phyloP scores from a whole-genome alignment of 495 filamentous ascomycete genomes.

The Hyphodiscus hymeniophilus region DNA sequence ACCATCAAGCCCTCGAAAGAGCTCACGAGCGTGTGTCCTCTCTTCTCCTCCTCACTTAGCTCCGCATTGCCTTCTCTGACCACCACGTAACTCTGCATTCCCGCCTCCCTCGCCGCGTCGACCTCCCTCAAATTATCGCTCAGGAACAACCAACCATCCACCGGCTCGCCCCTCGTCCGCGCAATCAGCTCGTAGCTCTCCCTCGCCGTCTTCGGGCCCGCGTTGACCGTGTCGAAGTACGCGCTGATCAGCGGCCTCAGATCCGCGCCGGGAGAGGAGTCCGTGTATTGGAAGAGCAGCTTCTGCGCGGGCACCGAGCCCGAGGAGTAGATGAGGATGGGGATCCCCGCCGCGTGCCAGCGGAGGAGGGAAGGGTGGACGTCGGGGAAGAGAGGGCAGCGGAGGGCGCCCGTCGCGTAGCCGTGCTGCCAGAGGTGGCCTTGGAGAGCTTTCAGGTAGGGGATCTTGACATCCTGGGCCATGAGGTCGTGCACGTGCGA shows the following conservation, averaged over 20 bases:
- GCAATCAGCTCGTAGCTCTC: conserved; percentile 54
- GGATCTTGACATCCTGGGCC: conserved; percentile 54
- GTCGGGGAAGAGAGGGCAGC: conserved; percentile 60
- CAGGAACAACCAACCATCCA: conserved; percentile 52
- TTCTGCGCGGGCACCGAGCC: conserved; percentile 66
- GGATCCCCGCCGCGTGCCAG: conserved; percentile 40
- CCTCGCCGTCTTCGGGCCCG: conserved; percentile 55
- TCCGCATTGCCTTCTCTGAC: conserved; percentile 56
- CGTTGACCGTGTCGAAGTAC: conserved; percentile 67
- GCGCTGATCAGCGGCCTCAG: conserved; percentile 43
- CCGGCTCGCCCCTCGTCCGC: conserved; percentile 28
- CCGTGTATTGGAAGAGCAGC: conserved; percentile 60
- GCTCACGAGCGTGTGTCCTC: too few species aligned
- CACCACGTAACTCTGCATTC: conserved; percentile 53
- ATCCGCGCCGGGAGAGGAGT: conserved; percentile 41
- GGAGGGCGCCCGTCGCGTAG: conserved; percentile 50
- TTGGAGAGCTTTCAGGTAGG: conserved; percentile 63
- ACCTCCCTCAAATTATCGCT: conserved; percentile 67
- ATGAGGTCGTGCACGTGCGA: conserved; percentile 57
- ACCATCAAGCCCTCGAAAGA: too few species aligned
- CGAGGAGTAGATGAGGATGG: conserved; percentile 61
- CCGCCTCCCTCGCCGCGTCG: conserved; percentile 52
- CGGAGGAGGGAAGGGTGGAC: conserved; percentile 45
- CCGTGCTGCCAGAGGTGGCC: conserved; percentile 63
- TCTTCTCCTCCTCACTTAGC: conserved; percentile 37